These are phyloP conservation scores for Epichloe sp. DNA, from an alignment of 2,329 filamentous ascomycete species.

Conservation along the genomic window DNA sequence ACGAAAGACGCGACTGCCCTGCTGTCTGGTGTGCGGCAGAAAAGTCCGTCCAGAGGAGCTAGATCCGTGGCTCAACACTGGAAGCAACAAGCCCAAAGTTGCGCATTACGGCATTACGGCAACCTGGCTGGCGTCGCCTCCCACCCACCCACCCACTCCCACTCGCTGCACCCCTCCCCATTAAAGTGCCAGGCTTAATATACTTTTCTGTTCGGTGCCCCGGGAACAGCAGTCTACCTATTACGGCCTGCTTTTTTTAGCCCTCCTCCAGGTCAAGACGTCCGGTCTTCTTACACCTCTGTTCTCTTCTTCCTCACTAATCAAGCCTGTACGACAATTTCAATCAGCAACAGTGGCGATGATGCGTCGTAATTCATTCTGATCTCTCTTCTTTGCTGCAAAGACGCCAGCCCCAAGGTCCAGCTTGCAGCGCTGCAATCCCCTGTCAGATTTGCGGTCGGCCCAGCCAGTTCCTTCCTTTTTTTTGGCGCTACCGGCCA, in stretches of 20 bases:
- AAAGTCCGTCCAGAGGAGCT: neutral
- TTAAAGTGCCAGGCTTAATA: conserved; percentile 1
- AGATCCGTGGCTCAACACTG: neutral
- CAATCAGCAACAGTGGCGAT: conserved; percentile 4
- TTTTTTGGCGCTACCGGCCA: neutral
- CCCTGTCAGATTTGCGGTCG: conserved; percentile 6
- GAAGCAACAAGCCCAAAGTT: neutral
- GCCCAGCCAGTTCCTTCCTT: conserved; percentile 3
- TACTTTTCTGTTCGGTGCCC: conserved; percentile 6
- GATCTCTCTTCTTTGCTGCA: conserved; percentile 7
- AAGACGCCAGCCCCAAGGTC: conserved; percentile 7
- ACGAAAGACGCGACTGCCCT: neutral
- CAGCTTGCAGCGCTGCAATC: conserved; percentile 4
- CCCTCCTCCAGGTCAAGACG: conserved; percentile 4
- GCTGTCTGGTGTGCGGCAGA: neutral
- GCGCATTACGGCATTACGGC: neutral
- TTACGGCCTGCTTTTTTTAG: conserved; percentile 3
- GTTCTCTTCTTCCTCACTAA: conserved; percentile 1
- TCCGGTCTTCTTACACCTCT: conserved; percentile 4
- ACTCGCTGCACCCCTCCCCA: neutral
- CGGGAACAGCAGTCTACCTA: conserved; percentile 6
- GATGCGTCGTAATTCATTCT: conserved; percentile 9
- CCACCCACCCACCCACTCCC: neutral
- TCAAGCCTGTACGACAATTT: conserved; percentile 3
- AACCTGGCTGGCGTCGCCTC: neutral